phyloP scores from a whole-genome alignment of 225 moss, liverwort and hornwort genomes.

The Marchantia polymorpha region DNA sequence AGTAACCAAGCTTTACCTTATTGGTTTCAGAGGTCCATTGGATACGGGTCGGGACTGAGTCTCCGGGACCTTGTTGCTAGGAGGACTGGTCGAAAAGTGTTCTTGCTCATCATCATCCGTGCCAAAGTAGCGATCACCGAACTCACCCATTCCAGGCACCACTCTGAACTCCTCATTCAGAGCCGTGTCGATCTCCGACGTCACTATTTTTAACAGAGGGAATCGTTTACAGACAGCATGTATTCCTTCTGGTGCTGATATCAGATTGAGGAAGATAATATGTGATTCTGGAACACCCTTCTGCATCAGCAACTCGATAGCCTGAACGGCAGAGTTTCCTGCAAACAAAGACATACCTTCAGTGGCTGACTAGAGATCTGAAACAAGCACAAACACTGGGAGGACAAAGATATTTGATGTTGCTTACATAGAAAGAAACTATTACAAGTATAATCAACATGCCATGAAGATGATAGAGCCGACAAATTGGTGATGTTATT shows the following conservation, averaged over 20 bases:
- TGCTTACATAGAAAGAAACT: no score
- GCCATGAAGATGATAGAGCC: background rate
- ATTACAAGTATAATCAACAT: no score
- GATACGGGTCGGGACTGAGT: background rate
- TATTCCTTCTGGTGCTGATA: slow-evolving; percentile 91
- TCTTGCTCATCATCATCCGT: slow-evolving; percentile 63
- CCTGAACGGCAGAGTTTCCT: slow-evolving; percentile 91
- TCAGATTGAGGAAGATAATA: slow-evolving; percentile 85
- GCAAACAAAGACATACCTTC: slow-evolving; percentile 14
- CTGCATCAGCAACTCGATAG: slow-evolving; percentile 71
- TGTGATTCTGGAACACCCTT: slow-evolving; percentile 84
- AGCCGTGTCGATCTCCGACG: slow-evolving; percentile 81
- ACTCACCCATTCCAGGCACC: slow-evolving; percentile 89
- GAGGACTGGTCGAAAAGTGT: background rate
- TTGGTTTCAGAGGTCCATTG: slow-evolving; percentile 28
- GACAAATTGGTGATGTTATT: background rate
- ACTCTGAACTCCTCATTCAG: slow-evolving; percentile 77
- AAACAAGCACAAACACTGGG: no score
- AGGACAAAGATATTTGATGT: no score
- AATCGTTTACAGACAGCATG: slow-evolving; percentile 87
- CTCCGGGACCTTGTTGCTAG: slow-evolving; percentile 3
- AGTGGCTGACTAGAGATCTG: background rate
- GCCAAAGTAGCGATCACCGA: slow-evolving; percentile 92
- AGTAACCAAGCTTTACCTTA: slow-evolving; percentile 17
- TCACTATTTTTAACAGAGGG: slow-evolving; percentile 78